phyloP scores from a whole-genome alignment of 192 early-diverging fungal genomes.

The Backusella luteola region DNA sequence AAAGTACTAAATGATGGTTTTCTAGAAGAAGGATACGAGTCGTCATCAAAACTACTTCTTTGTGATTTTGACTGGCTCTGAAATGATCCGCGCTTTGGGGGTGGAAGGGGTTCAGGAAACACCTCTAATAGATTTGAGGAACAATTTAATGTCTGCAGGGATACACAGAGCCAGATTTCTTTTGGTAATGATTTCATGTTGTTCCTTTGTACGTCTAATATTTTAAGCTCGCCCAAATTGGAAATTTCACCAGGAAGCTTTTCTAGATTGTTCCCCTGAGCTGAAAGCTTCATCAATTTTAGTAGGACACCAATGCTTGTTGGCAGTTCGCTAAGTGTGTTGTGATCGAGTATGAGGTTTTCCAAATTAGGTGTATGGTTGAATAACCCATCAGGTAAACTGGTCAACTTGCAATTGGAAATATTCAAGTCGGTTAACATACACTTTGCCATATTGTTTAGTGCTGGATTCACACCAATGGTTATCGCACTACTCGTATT shows the following conservation, averaged over 20 bases:
- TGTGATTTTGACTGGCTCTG: not conserved
- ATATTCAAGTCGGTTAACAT: slow-evolving; percentile 51
- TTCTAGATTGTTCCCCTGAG: slow-evolving; percentile 67
- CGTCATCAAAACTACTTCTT: not conserved
- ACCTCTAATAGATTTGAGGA: slow-evolving; percentile 78
- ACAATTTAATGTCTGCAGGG: slow-evolving; percentile 70
- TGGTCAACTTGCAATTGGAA: slow-evolving; percentile 67
- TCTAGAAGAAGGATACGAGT: not conserved
- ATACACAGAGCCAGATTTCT: slow-evolving; percentile 75
- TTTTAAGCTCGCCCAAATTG: slow-evolving; percentile 55
- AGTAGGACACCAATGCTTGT: slow-evolving; percentile 52
- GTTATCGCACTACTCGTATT: not conserved
- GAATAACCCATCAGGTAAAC: slow-evolving; percentile 60
- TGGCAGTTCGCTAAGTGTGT: slow-evolving; percentile 69
- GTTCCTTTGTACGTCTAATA: slow-evolving; percentile 74
- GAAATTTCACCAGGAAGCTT: slow-evolving; percentile 67
- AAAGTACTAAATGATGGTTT: not conserved
- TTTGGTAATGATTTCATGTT: slow-evolving; percentile 66
- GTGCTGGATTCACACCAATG: not conserved
- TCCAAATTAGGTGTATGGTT: slow-evolving; percentile 52
- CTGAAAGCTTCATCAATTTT: slow-evolving; percentile 55
- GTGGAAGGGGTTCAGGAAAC: slow-evolving; percentile 70
- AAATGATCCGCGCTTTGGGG: slow-evolving; percentile 11
- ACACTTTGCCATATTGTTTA: not conserved
- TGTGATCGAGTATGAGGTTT: slow-evolving; percentile 62